Base-by-base conservation (phyloP, 75 land plant genomes). In the Pinus taeda region DNA sequence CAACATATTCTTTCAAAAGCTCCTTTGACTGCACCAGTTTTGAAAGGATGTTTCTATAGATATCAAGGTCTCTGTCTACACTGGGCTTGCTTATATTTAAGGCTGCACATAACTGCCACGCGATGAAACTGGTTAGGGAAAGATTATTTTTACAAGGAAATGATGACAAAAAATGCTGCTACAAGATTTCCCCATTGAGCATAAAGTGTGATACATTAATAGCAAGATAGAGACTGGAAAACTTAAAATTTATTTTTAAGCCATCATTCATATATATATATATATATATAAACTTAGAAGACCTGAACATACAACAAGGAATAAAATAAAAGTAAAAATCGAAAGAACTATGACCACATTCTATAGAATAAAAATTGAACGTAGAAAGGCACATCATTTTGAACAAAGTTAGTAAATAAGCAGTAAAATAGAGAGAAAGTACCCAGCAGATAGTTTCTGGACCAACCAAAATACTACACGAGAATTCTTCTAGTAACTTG, bases 1-100 rank as follows among this genome's bases (percentile, higher is more conserved):
- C 98, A 20, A 95, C 85, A 76, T 97, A 97, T 78, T 97, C 99
- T 90, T 87, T 95, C 36, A 97, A 85, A 1, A 97, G 91, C 76
- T 97, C 99, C 80, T 97, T 97, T 15, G 95, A 98, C 81, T 97
- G 99, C 29, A 97, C 92, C 83, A 97, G 77, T 81, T 97, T 97
- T 53, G 98, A 85, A 6, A 97, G 92, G 57, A 97, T 80, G 77
- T 95, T 95, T 72, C 99, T 88, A 72, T 97, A 97, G 0, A 90
- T 93, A 87, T 97, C 99, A 81, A 97, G 92, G 75, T 97, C 99
- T 18, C 99, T 80, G 77, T 97, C 99, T 76, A 97, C 98, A 77
- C 94, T 91, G 78, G 84, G 78, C 84, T 97, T 97, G 73, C 83
- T 88, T 56, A 97, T 86, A 65, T 97, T 97, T 69, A 97, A 74